Evolutionary conservation across 257 asterid genomes (phyloP), one percentile per base, ranked within the genome.

Genomic region (Forsythia suspensa): DNA sequence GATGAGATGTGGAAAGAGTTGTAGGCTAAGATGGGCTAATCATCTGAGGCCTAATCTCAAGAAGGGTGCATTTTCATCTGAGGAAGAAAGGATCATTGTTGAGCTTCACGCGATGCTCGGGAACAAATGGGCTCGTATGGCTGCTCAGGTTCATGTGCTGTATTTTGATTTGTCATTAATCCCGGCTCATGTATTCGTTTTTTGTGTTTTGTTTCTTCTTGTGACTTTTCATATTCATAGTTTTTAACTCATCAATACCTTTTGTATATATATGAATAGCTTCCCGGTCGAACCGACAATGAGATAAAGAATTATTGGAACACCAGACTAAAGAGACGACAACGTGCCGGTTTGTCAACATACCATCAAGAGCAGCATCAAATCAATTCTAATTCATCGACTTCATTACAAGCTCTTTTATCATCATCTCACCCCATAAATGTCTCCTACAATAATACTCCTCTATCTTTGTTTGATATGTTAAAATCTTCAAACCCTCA

Each of bases 241-340:
- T 70, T 51, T 29, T 29, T 29, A 29, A 29, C 34, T 29, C 34
- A 29, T 29, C 34, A 29, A 29, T 29, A 29, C 34, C 34, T 29
- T 29, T 1, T 24, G 16, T 63, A 39, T 59, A 0, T 74, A 63
- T 51, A 15, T 63, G 20, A 20, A 16, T 76, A 92, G 97, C 84
- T 92, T 46, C 96, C 97, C 2, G 96, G 97, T 4, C 83, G 97
- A 77, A 92, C 94, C 13, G 94, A 90, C 37, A 90, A 92, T 5
- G 93, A 92, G 72, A 92, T 92, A 11, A 92, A 92, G 82, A 92
- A 92, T 70, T 90, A 88, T 67, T 90, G 96, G 97, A 92, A 92
- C 84, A 92, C 97, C 0, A 84, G 96, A 21, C n/a, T 88, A 66
- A 92, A 92, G 82, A 85, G 97, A 11, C 84, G 91, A 13, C 92